phyloP scores from a whole-genome alignment of 371 early-diverging fungal species.

The Synchytrium microbalum region DNA sequence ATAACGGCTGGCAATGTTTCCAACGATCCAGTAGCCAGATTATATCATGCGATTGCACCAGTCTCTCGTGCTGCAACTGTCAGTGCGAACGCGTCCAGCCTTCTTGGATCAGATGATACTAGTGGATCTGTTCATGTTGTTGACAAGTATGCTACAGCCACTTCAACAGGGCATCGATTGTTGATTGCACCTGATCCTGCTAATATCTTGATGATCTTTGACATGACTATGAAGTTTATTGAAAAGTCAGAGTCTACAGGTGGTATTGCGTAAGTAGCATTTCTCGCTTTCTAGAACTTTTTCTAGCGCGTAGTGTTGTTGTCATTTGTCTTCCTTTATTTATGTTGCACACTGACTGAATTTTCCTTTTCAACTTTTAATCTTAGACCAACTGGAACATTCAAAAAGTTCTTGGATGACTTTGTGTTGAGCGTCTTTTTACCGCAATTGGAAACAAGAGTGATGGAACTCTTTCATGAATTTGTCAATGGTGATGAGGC shows the following conservation, averaged over 20 bases:
- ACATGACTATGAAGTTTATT: conserved; percentile 59
- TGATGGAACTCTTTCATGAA: conserved; percentile 55
- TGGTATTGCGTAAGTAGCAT: conserved; percentile 40
- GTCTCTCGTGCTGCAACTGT: too few relatives aligned
- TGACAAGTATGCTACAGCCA: conserved; percentile 57
- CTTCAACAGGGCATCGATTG: conserved; percentile 58
- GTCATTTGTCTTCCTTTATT: too few relatives aligned
- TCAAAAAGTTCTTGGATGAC: conserved; percentile 68
- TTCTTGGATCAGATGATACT: too few relatives aligned
- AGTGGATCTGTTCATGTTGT: conserved; percentile 43
- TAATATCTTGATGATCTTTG: conserved; percentile 60
- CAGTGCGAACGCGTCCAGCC: too few relatives aligned
- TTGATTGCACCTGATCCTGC: conserved; percentile 60
- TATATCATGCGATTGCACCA: conserved; percentile 28
- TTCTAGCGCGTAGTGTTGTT: too few relatives aligned
- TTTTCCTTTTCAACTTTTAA: conserved; percentile 9
- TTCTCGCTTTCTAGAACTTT: too few relatives aligned
- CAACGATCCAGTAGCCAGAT: conserved; percentile 27
- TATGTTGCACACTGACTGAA: conserved; percentile 12
- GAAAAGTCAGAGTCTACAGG: conserved; percentile 47
- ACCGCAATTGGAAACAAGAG: conserved; percentile 65
- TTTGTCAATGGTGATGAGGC: conserved; percentile 58
- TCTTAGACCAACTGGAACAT: conserved; percentile 35
- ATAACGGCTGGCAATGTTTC: conserved; percentile 33
- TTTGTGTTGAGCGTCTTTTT: conserved; percentile 67